Base-by-base conservation (phyloP, 352 stramenopile genomes). In the Pythium pyrilobum region DNA sequence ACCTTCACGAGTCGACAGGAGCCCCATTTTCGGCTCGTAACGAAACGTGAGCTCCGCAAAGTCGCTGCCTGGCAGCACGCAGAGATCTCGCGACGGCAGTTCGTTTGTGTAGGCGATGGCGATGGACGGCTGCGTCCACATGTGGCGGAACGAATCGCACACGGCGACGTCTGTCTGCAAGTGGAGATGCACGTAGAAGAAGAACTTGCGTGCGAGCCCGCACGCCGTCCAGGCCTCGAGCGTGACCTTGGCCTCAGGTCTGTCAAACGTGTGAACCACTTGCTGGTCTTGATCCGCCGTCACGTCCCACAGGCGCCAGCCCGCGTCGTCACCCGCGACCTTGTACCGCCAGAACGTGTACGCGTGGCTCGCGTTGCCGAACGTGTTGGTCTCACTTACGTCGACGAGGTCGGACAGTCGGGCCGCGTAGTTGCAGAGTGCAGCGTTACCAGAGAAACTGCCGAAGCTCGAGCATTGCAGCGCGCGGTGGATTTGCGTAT, bases 321-420 rank as follows among this genome's bases (percentile, higher is more conserved):
- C 63, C 20, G 60, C 55, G 5, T 32, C 49, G 32, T 74, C 59
- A 27, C 63, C 67, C 1, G 62, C 38, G 29, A 88, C 48, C 24
- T 72, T 71, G 62, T 76, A 88, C 31, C 78, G 77, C 81, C 81
- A 91, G 51, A 73, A 82, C 1, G 87, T 72, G 37, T 72, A 90
- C 21, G 49, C 47, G 18, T 33, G 24, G 7, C 10, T 29, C 16
- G 34, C 10, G 10, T 27, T 49, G 25, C 33, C 37, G 1, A 68
- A 43, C n/a, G 64, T 71, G 23, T 67, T 42, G 7, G 49, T 59
- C 28, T 64, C 51, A 0, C 42, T 66, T 6, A 65, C 59, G 0
- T 76, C 63, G n/a, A 87, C 52, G 0, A 88, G 50, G 5, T 81
- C 57, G 0, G 56, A 42, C 20, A 85, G 32, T 24, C 65, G 65